Base-by-base conservation (phyloP, 2,329 filamentous ascomycete genomes). In the Aureobasidium sp. region DNA sequence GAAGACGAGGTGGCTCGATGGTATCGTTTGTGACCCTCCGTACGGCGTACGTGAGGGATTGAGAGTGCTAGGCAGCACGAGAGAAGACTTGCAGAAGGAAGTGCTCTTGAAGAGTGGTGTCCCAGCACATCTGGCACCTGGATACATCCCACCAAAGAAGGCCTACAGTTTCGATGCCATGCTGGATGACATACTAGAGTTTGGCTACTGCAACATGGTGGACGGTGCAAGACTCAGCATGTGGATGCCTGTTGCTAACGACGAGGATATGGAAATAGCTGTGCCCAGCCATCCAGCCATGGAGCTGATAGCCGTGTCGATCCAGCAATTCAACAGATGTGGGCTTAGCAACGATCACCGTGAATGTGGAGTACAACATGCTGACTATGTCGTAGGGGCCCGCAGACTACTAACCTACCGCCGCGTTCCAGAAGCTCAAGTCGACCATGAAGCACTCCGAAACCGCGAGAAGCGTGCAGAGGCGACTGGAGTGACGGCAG, bases 41-140 rank as follows among this genome's bases (percentile, higher is more conserved):
- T 98, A 98, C 65, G 93, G 93, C 2, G 90, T 98, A 5, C 79
- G 93, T 42, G 93, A 98, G 69, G 93, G 93, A 0, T 70, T 97
- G 56, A 87, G 87, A 63, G 91, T 98, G 2, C 75, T 98, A 0
- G 93, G 93, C 1, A 79, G 81, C 51, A 81, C 84, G 57, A 84
- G 93, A 61, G 72, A 72, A 5, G 57, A 60, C 14, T 53, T 70
- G 62, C 65, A 67, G 8, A 74, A 74, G 47, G 75, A 76, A 51
- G 71, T 74, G 62, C 74, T 87, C 1, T 74, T 88, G 25, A 80
- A 85, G 54, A 80, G 88, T 63, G 88, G 88, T 0, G 79, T 80
- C 54, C 75, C 79, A 56, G 80, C 83, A 61, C 84, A 88, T 71
- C 78, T 79, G 80, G 87, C 76, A 62, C 74, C 82, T 3, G 79